Percentiles rank a stretch among this genome's conserved stretches.
phyloP scores from a whole-genome alignment of 306 rosid species.

The Morella rubra region DNA sequence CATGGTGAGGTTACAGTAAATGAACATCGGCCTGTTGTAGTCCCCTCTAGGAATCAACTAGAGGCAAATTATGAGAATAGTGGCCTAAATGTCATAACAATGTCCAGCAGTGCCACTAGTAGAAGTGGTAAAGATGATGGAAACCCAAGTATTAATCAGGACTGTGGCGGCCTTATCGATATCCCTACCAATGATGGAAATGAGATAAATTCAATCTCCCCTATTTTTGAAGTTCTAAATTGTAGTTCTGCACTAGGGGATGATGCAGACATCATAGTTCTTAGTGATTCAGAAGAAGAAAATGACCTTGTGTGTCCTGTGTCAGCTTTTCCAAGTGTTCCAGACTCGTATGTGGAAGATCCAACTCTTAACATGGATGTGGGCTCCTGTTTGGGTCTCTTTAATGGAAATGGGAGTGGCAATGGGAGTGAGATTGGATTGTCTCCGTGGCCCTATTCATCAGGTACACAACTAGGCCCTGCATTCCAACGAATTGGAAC shows the following conservation, averaged over 20 bases:
- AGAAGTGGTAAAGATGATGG: conserved; percentile 87
- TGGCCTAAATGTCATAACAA: conserved; percentile 73
- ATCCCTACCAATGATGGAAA: conserved; percentile 62
- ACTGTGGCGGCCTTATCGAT: conserved; percentile 60
- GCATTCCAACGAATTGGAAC: conserved; percentile 81
- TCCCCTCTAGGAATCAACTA: conserved; percentile 59
- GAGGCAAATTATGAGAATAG: conserved; percentile 51
- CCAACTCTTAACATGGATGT: conserved; percentile 51
- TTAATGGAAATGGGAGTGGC: conserved; percentile 29
- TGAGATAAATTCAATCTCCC: conserved; percentile 68
- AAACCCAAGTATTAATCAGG: conserved; percentile 88
- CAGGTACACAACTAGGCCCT: conserved; percentile 66
- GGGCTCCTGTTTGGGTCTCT: conserved; percentile 64
- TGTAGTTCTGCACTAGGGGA: conserved; percentile 46
- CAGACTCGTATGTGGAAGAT: conserved; percentile 64
- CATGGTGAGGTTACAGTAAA: conserved; percentile 62
- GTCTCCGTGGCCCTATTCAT: conserved; percentile 61
- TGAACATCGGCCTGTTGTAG: conserved; percentile 58
- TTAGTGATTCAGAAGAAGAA: conserved; percentile 95
- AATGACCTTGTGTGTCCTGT: conserved; percentile 50
- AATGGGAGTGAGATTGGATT: conserved; percentile 65
- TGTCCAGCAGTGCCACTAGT: conserved; percentile 95
- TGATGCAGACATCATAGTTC: conserved; percentile 71
- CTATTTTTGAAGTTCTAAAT: conserved; percentile 61
- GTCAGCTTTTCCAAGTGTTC: conserved; percentile 47